Evolutionary conservation across 179 eudicot genomes (phyloP), one percentile per base, ranked within the genome.

Genomic region (Silene noctiflora): DNA sequence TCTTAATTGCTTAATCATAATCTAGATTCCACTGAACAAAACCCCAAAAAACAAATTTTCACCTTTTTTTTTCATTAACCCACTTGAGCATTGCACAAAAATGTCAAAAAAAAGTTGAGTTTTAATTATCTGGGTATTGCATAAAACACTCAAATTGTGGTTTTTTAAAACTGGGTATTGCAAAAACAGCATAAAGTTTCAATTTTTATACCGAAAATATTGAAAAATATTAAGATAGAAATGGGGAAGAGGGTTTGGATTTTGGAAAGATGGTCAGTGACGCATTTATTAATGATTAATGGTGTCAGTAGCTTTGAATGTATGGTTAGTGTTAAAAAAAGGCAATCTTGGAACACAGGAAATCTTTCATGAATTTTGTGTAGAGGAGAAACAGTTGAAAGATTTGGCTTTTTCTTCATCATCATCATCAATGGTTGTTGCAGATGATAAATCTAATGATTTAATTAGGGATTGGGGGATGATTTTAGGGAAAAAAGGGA

Each of bases 221-320:
- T 61, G 4, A 0, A 59, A 24, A 33, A 31, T 14, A 61, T 35
- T 3, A 21, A 35, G 55, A 21, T 1, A 67, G 46, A 2, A 69
- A 84, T 84, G 87, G 84, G 81, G 61, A 84, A 84, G 71, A 67
- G n/a, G n/a, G n/a, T n/a, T n/a, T n/a, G n/a, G n/a, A n/a, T 78
- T 58, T 67, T 84, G 6, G 78, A 81, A 20, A 79, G 79, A 61
- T 77, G 81, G 83, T 78, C 78, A 19, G 59, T 77, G 33, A 77
- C 76, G 77, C 89, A 87, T 77, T 62, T 86, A 67, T 75, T 89
- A 80, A 58, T 87, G 69, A 25, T 0, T 0, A 25, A 25, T 25
- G 27, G 20, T 88, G 75, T 89, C 91, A 58, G 72, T 88, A 62
- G 91, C 89, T 0, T 77, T 89, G 76, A 89, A 89, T 75, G 88